Conservation (phyloP, 257 asterid genomes). For the Solanum neorickii region DNA sequence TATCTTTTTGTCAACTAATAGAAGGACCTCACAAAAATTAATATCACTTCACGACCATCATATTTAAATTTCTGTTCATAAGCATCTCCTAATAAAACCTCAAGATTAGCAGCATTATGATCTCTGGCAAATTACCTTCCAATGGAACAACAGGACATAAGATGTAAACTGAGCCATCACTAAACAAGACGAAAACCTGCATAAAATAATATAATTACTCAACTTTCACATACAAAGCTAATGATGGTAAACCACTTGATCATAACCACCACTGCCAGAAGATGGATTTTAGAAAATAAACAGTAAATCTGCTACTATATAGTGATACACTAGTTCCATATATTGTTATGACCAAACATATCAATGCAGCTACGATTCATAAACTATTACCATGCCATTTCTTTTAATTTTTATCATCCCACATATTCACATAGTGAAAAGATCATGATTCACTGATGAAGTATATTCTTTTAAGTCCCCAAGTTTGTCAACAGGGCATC, state of each 20-base stretch:
- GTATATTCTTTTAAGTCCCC: not conserved
- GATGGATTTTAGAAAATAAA: not conserved
- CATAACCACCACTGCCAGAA: not conserved
- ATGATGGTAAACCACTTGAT: not conserved
- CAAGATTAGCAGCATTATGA: not conserved
- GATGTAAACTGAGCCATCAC: conserved; percentile 80
- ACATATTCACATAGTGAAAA: not conserved
- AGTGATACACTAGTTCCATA: not conserved
- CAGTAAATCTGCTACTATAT: not conserved
- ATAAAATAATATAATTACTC: conserved; percentile 13
- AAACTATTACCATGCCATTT: not conserved
- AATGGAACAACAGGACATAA: conserved; percentile 90
- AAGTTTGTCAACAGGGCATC: not conserved
- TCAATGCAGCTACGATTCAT: not conserved
- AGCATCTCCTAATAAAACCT: not conserved
- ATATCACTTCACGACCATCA: not conserved
- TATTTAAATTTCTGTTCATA: not conserved
- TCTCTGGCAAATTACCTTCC: conserved; percentile 54
- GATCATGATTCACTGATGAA: not conserved
- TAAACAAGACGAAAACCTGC: conserved; percentile 83
- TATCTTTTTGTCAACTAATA: not conserved
- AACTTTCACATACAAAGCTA: not conserved
- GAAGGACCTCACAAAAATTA: not conserved
- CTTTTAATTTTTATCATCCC: not conserved
- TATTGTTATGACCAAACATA: not conserved